These are phyloP conservation scores for Linum tenue DNA, from an alignment of 345 rosid genomes.

Conservation along the genomic window DNA sequence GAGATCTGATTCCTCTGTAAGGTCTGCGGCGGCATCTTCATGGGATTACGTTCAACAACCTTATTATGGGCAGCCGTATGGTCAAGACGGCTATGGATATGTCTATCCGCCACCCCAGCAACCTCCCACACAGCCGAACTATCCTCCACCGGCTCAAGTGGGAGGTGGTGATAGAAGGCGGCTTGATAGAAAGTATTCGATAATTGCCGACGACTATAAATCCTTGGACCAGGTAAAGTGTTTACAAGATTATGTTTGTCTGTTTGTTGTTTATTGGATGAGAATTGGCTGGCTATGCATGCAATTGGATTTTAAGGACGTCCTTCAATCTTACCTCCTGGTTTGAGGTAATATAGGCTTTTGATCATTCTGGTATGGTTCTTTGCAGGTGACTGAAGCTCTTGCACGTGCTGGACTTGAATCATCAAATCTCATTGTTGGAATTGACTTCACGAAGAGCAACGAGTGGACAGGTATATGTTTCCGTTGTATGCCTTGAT, in stretches of 20 bases:
- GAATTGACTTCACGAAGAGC: constrained; percentile 5
- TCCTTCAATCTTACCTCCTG: not conserved
- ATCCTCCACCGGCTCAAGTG: constrained; percentile 21
- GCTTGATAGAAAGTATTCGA: constrained; percentile 65
- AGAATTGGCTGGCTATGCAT: not conserved
- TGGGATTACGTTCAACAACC: constrained; percentile 39
- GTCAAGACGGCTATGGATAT: constrained; percentile 37
- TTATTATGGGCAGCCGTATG: constrained; percentile 7
- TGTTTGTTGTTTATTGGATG: not conserved
- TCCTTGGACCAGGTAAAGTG: constrained; percentile 66
- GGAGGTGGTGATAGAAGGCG: constrained; percentile 29
- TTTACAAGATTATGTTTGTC: not conserved
- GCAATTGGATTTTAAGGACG: not conserved
- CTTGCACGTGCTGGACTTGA: constrained; percentile 4
- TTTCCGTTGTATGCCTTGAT: not conserved
- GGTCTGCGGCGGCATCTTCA: constrained; percentile 36
- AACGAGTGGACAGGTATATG: constrained; percentile 1
- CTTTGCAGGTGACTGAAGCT: constrained; percentile 5
- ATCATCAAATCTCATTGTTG: constrained; percentile 6
- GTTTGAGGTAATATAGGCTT: not conserved
- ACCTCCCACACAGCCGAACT: constrained; percentile 25
- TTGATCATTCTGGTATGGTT: not conserved
- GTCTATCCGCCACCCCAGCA: constrained; percentile 27
- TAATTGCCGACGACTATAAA: constrained; percentile 63
- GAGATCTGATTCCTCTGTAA: constrained; percentile 41